Base-by-base conservation (phyloP, 352 stramenopile genomes). In the Phytophthora rubi region DNA sequence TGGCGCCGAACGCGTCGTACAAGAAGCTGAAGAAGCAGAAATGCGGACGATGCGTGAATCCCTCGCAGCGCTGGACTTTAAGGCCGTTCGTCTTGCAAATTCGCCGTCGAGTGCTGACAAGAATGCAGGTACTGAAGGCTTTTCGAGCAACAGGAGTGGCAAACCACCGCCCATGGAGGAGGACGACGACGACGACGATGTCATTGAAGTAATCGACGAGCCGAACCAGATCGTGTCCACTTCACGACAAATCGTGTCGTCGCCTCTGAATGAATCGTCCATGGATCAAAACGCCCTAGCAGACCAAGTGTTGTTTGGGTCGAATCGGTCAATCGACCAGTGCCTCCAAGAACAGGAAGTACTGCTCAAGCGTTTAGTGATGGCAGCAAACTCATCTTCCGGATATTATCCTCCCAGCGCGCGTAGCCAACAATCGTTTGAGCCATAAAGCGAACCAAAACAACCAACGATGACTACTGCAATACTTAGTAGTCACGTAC, bases 301-400 rank as follows among this genome's bases (percentile, higher is more conserved):
- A 52, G 71, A 80, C 26, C 74, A 77, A 6, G 35, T 62, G 5
- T 52, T 76, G 48, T 78, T 75, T 30, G 59, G 62, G 32, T 75
- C 63, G 10, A 48, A 47, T 47, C 65, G 63, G 39, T 67, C 54
- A 47, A 77, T 81, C 15, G 71, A 76, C 16, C 75, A 81, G 71
- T 66, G 75, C 28, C 63, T 81, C 26, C 67, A 77, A 8, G 75
- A 81, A 44, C 75, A 81, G 39, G 75, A 81, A 57, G 53, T 75
- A 16, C 42, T 81, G 13, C 39, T 81, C 28, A 73, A 81, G 53
- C 61, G 52, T 16, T 23, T 81, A 2, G 70, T 81, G 21, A 79
- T 81, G 73, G 70, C 76, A 23, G 76, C 76, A 5, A 83, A 70
- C 35, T 73, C 62, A 10, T 72, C 73, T 4, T 33, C 57, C 15